Evolutionary conservation across 1,284 basidiomycete genomes (phyloP).

Genomic region (Tilletia setariae): DNA sequence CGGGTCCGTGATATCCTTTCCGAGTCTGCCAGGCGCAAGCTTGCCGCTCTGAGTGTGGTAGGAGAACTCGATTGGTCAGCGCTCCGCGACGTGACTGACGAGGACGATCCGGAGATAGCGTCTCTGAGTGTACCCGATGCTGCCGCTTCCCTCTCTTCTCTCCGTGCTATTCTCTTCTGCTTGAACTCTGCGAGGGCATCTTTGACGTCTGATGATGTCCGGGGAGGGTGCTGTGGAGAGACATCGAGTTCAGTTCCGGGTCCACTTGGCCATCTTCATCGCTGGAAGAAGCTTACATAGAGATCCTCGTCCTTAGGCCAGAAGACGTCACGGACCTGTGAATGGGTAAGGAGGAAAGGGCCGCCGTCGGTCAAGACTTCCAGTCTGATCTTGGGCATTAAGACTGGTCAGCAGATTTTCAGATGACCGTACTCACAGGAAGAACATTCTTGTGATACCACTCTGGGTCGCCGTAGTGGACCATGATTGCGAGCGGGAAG

Average conservation of each 20-base stretch:
- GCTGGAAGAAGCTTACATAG: conserved; percentile 23
- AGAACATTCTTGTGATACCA: conserved; percentile 79
- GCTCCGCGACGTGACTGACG: background rate
- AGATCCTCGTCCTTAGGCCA: conserved; percentile 42
- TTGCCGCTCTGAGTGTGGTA: too few relatives aligned
- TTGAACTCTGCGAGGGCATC: conserved; percentile 36
- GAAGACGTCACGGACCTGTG: conserved; percentile 39
- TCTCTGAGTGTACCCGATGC: background rate
- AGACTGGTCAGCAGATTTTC: too few relatives aligned
- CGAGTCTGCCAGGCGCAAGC: background rate
- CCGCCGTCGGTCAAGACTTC: background rate
- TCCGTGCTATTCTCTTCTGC: conserved; percentile 29
- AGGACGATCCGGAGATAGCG: background rate
- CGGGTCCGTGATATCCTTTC: background rate
- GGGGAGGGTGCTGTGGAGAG: conserved; percentile 28
- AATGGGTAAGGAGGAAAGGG: background rate
- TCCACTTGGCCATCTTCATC: background rate
- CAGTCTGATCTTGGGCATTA: too few relatives aligned
- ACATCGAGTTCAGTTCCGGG: too few relatives aligned
- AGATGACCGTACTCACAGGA: conserved; percentile 62
- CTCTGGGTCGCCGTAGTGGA: conserved; percentile 82
- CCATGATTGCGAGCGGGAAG: conserved; percentile 75
- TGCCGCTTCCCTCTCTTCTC: conserved; percentile 20
- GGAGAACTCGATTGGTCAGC: background rate
- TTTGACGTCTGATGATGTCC: conserved; percentile 31